Percentiles rank a stretch among this genome's conserved stretches.
Conservation (phyloP, 1,139 yeast genomes). For the Yamadazyma pseudoaaseri region DNA sequence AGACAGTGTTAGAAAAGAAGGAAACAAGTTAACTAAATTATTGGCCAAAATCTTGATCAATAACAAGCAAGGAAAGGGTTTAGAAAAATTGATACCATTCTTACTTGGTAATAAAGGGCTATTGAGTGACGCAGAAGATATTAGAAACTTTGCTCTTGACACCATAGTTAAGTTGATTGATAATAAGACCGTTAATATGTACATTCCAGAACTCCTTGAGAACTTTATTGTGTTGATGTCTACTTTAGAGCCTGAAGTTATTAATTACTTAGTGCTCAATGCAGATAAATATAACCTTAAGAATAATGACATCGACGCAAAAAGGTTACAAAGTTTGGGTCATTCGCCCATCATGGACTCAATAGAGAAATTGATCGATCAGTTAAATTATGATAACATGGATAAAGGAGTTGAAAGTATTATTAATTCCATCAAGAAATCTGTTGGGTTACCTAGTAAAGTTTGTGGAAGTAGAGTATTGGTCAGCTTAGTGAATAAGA, state of each 20-base stretch:
- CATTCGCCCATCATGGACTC: conserved; percentile 90
- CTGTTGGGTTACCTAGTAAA: conserved; percentile 90
- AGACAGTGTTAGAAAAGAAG: conserved; percentile 87
- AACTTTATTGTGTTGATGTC: conserved; percentile 76
- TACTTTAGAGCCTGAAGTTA: conserved; percentile 86
- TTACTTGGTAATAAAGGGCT: conserved; percentile 77
- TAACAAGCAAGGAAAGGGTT: conserved; percentile 46
- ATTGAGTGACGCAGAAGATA: conserved; percentile 83
- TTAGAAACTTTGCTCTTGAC: conserved; percentile 70
- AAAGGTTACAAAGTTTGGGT: conserved; percentile 70
- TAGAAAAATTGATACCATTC: conserved; percentile 71
- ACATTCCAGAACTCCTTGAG: conserved; percentile 66
- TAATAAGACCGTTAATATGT: conserved; percentile 57
- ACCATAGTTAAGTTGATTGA: conserved; percentile 73
- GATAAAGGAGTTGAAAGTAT: conserved; percentile 50
- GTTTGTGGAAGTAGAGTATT: conserved; percentile 82
- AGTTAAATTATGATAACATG: conserved; percentile 52
- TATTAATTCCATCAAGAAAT: conserved; percentile 52
- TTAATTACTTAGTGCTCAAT: conserved; percentile 81
- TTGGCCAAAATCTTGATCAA: conserved; percentile 65
- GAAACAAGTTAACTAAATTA: conserved; percentile 63
- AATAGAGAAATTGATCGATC: conserved; percentile 65
- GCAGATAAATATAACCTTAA: conserved; percentile 85
- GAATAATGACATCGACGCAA: conserved; percentile 71
- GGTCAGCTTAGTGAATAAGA: conserved; percentile 60